Evolutionary conservation across 352 stramenopile genomes (phyloP), one percentile per base, ranked within the genome.

Genomic region (Aphanomyces euteiches): DNA sequence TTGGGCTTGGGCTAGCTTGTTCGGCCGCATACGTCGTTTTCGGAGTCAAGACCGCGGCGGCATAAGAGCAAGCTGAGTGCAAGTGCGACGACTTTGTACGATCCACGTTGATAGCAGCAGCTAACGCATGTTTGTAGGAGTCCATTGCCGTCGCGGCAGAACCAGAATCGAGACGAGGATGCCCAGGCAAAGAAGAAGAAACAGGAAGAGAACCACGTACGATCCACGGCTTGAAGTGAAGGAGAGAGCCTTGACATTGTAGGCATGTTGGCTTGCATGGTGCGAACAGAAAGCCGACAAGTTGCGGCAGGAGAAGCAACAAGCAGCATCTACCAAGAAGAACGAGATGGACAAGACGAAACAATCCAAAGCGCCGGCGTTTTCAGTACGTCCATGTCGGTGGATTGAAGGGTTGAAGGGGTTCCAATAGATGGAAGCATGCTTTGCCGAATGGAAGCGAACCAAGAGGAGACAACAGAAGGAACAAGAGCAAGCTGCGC

Each of bases 181-280:
- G 64, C 59, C 47, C 47, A 61, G 37, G n/a, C 37, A 13, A 47
- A 61, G 15, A 61, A 61, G 45, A 60, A 58, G 19, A 70, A 61
- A 41, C 43, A 56, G n/a, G 59, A 59, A 7, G 64, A 61, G 15
- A 37, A 41, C 38, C 36, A 70, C 15, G 64, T 70, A 15, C 36
- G 50, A 40, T 13, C 12, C 13, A 15, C 1, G 15, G 60, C 12
- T 28, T 8, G 15, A 41, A 38, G 1, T 19, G 15, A 58, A 19
- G 19, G 21, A 45, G 37, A 61, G 4, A 37, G n/a, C 19, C 15
- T 45, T 12, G 15, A 58, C 50, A 28, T 19, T 61, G 38, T 58
- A 70, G 64, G 64, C 64, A 17, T 70, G 64, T 34, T 70, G 64
- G 64, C 47, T 54, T 10, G 64, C 64, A 19, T 70, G 64, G 64